Conservation (phyloP, 2,329 filamentous ascomycete species). For the Nemania sp. region DNA sequence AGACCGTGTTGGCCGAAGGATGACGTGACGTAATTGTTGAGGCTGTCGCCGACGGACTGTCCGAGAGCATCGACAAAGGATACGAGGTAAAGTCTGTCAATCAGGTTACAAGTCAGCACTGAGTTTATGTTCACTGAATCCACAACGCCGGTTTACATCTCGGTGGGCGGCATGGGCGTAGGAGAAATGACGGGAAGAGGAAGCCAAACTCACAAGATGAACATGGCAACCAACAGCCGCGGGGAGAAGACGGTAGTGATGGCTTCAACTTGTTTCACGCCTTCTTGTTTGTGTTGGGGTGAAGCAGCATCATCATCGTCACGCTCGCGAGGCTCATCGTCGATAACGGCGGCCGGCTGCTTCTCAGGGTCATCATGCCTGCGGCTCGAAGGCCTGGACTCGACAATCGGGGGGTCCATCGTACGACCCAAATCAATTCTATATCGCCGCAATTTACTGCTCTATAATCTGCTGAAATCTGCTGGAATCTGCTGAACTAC, state of each 20-base stretch:
- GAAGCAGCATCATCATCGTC: conserved; percentile 22
- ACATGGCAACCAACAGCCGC: conserved; percentile 39
- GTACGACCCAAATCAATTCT: no score
- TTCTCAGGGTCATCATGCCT: no score
- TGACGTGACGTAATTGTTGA: conserved; percentile 68
- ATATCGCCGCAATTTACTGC: no score
- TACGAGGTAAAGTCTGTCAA: conserved; percentile 44
- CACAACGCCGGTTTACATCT: no score
- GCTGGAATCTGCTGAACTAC: no score
- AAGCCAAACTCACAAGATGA: conserved; percentile 41
- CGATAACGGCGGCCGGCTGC: no score
- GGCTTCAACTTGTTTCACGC: conserved; percentile 45
- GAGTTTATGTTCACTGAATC: background rate
- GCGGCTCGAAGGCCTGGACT: no score
- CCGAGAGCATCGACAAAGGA: conserved; percentile 45
- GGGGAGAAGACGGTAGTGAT: conserved; percentile 43
- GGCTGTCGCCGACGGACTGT: conserved; percentile 47
- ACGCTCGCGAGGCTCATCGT: no score
- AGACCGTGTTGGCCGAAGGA: conserved; percentile 66
- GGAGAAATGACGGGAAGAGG: no score
- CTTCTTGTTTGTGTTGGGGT: conserved; percentile 41
- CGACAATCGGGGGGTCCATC: no score
- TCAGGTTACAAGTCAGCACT: conserved; percentile 7
- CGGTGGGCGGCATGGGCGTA: no score
- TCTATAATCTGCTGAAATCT: no score